Evolutionary conservation across 768 basidiomycete species (phyloP).

Genomic region (Mycena chlorophos): DNA sequence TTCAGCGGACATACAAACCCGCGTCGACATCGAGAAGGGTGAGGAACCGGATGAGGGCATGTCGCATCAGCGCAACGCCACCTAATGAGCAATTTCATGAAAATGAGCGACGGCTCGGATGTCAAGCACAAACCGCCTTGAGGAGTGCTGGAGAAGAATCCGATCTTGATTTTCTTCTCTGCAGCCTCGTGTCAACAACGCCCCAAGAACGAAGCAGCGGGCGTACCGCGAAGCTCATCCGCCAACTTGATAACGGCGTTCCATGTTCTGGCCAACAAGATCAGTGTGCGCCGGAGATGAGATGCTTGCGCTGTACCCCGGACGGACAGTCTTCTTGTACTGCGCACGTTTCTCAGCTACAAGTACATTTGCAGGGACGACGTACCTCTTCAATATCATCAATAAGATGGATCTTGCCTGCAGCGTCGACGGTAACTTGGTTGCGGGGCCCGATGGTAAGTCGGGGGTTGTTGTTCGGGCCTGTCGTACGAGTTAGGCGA

Average conservation of each 20-base stretch:
- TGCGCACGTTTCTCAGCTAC: no score
- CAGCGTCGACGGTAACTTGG: constrained; percentile 86
- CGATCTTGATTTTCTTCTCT: constrained; percentile 87
- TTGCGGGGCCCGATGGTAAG: constrained; percentile 81
- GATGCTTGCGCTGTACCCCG: constrained; percentile 39
- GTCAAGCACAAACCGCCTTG: constrained; percentile 73
- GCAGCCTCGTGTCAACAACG: no score
- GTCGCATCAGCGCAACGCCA: constrained; percentile 96
- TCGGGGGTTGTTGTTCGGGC: constrained; percentile 81
- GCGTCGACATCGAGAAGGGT: constrained; percentile 75
- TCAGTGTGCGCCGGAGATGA: constrained; percentile 10
- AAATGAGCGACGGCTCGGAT: constrained; percentile 7
- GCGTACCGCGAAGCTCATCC: constrained; percentile 78
- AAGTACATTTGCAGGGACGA: no score
- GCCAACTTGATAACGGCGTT: constrained; percentile 79
- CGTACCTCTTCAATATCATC: constrained; percentile 83
- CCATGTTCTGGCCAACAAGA: constrained; percentile 58
- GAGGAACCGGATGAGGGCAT: constrained; percentile 88
- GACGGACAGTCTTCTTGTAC: constrained; percentile 70
- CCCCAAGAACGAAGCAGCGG: no score
- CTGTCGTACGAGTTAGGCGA: not conserved
- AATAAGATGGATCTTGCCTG: constrained; percentile 80
- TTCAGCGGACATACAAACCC: constrained; percentile 60
- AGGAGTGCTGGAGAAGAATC: constrained; percentile 94
- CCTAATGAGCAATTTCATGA: constrained; percentile 45